phyloP scores from a whole-genome alignment of 805 yeast genomes.

The Debaryomyces hansenii region DNA sequence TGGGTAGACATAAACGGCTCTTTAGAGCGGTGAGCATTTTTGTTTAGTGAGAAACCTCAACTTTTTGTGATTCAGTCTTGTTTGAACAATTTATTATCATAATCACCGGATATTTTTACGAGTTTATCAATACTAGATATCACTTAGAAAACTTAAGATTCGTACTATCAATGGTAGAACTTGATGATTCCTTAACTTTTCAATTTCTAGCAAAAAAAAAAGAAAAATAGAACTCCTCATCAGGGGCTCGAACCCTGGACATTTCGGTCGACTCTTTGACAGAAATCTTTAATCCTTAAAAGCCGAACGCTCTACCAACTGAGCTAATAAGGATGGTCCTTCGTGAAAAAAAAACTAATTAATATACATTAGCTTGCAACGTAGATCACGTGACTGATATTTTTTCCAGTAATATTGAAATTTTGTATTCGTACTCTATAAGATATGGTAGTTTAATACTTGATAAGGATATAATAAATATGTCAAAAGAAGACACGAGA shows the following conservation, averaged over 20 bases:
- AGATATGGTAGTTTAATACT: not conserved
- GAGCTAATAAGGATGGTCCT: constrained; percentile 44
- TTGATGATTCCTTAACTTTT: too few relatives aligned
- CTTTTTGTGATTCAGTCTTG: too few relatives aligned
- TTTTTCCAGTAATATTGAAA: not conserved
- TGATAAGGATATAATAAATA: constrained; percentile 2
- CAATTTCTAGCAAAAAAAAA: not conserved
- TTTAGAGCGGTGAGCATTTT: too few relatives aligned
- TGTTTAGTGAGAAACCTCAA: too few relatives aligned
- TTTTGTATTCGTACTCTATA: too few relatives aligned
- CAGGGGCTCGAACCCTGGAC: constrained; percentile 67
- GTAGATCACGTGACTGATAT: not conserved
- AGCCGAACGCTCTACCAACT: constrained; percentile 74
- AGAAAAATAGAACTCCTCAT: constrained; percentile 47
- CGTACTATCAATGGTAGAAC: too few relatives aligned
- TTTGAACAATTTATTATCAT: too few relatives aligned
- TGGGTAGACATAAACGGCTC: too few relatives aligned
- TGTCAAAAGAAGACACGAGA: constrained; percentile 22
- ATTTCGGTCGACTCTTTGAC: constrained; percentile 28
- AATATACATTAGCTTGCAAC: not conserved
- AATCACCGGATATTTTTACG: too few relatives aligned
- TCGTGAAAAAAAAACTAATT: not conserved
- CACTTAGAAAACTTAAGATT: too few relatives aligned
- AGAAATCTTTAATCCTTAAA: constrained; percentile 32
- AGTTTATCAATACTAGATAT: too few relatives aligned